A percentile compares a stretch with the other conserved stretches of the same genome.
Evolutionary conservation across 2,329 filamentous ascomycete genomes (phyloP).

Genomic region (Laburnicola sp.): DNA sequence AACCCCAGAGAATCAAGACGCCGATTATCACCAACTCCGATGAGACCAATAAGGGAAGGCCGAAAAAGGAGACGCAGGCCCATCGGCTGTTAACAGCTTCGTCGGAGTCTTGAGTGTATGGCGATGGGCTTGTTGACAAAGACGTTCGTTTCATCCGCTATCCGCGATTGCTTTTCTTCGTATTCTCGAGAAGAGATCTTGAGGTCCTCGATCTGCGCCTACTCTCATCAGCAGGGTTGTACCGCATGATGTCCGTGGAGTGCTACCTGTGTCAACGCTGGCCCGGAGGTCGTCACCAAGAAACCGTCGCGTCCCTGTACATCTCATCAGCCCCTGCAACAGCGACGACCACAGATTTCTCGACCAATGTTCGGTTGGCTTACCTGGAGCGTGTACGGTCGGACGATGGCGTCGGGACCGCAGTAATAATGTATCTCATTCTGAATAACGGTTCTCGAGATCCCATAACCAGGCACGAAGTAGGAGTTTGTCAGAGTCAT

Average conservation of each 20-base stretch:
- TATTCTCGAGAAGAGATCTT: slow-evolving; percentile 47
- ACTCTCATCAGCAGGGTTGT: background rate
- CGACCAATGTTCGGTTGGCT: slow-evolving; percentile 1
- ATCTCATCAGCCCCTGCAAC: slow-evolving; percentile 20
- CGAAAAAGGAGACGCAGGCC: background rate
- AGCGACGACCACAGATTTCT: background rate
- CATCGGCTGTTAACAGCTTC: slow-evolving; percentile 24
- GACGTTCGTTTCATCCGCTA: slow-evolving; percentile 38
- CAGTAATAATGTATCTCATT: slow-evolving; percentile 50
- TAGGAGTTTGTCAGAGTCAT: slow-evolving; percentile 45
- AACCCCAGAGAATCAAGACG: background rate
- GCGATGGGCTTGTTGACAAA: slow-evolving; percentile 47
- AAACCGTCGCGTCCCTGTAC: slow-evolving; percentile 48
- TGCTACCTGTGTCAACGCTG: slow-evolving; percentile 47
- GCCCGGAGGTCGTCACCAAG: slow-evolving; percentile 46
- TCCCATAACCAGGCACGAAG: slow-evolving; percentile 49
- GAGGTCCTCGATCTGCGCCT: slow-evolving; percentile 50
- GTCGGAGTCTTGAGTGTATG: slow-evolving; percentile 39
- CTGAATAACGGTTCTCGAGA: slow-evolving; percentile 50
- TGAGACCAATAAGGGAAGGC: background rate
- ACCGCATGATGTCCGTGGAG: background rate
- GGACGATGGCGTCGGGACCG: slow-evolving; percentile 48
- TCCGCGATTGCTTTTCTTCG: slow-evolving; percentile 47
- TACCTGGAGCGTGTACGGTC: slow-evolving; percentile 50
- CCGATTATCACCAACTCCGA: background rate